Percentiles rank a stretch among this genome's conserved stretches.
phyloP scores from a whole-genome alignment of 2,329 filamentous ascomycete genomes.

The Pseudofabraea citricarpa region DNA sequence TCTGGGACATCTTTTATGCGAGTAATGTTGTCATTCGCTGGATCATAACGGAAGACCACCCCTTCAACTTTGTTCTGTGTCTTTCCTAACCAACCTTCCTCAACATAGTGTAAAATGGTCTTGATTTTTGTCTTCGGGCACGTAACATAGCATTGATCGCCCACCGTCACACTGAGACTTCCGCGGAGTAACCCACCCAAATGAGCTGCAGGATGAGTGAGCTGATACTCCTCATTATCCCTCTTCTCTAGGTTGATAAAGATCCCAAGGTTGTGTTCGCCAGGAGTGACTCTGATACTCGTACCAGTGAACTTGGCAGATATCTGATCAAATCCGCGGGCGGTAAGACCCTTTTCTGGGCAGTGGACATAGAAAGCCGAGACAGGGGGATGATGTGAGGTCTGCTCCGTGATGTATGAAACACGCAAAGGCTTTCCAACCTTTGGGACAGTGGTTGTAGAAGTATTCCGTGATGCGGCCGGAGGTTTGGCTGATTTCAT shows the following conservation, averaged over 20 bases:
- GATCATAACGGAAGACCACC: conserved; percentile 85
- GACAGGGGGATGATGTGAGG: conserved; percentile 94
- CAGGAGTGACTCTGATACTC: conserved; percentile 84
- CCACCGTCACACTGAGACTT: conserved; percentile 82
- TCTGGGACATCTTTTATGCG: conserved; percentile 84
- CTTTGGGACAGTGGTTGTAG: conserved; percentile 14
- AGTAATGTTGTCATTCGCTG: conserved; percentile 74
- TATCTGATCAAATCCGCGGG: conserved; percentile 90
- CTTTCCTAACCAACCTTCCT: conserved; percentile 91
- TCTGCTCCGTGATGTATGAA: conserved; percentile 95
- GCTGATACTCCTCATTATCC: conserved; percentile 85
- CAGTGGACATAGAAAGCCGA: conserved; percentile 94
- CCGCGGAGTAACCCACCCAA: conserved; percentile 84
- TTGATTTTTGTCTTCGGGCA: conserved; percentile 90
- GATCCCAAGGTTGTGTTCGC: conserved; percentile 91
- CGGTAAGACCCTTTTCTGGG: conserved; percentile 81
- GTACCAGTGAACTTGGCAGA: conserved; percentile 97
- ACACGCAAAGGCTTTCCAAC: conserved; percentile 58
- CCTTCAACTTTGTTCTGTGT: conserved; percentile 89
- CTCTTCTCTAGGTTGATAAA: conserved; percentile 81
- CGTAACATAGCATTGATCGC: conserved; percentile 82
- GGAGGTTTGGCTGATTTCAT: conserved; percentile 20
- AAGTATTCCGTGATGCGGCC: conserved; percentile 25
- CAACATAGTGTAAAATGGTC: conserved; percentile 85
- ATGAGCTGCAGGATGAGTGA: conserved; percentile 92